Percentiles rank a stretch among this genome's conserved stretches.
These are phyloP conservation scores for Coemansia sp. DNA, from an alignment of 192 early-diverging fungal genomes.

Conservation along the genomic window DNA sequence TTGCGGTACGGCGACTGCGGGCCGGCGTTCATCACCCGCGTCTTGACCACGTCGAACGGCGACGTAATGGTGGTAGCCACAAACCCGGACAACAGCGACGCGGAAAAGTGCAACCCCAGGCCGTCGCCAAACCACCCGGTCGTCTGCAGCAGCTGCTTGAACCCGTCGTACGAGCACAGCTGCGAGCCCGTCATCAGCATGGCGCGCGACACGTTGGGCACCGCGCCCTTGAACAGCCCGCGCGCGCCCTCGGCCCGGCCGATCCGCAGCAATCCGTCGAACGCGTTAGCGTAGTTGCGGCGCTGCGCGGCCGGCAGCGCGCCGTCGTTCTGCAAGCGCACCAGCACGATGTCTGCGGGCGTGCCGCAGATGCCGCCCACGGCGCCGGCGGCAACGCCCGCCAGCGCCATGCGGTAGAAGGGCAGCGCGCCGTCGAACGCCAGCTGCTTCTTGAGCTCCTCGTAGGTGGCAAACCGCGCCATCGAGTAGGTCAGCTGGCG, in stretches of 20 bases:
- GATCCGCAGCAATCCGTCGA: slow-evolving; percentile 72
- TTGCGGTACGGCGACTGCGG: slow-evolving; percentile 33
- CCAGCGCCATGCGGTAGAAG: slow-evolving; percentile 38
- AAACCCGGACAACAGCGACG: slow-evolving; percentile 69
- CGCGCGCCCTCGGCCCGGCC: slow-evolving; percentile 68
- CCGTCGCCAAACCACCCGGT: slow-evolving; percentile 61
- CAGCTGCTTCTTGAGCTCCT: slow-evolving; percentile 59
- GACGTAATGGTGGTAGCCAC: slow-evolving; percentile 73
- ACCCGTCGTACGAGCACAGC: slow-evolving; percentile 70
- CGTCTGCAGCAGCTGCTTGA: slow-evolving; percentile 67
- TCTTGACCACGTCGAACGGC: slow-evolving; percentile 80
- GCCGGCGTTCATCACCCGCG: slow-evolving; percentile 75
- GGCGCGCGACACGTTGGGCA: slow-evolving; percentile 86
- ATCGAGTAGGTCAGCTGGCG: slow-evolving; percentile 80
- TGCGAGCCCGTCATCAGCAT: slow-evolving; percentile 78
- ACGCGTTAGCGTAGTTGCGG: slow-evolving; percentile 71
- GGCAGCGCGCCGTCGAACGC: slow-evolving; percentile 48
- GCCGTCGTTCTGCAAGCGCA: slow-evolving; percentile 79
- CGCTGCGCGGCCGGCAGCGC: slow-evolving; percentile 58
- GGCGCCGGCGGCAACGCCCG: slow-evolving; percentile 39
- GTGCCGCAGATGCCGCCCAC: slow-evolving; percentile 69
- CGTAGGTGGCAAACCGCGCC: slow-evolving; percentile 74
- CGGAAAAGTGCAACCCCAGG: slow-evolving; percentile 61
- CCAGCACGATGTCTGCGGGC: slow-evolving; percentile 76
- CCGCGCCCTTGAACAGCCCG: slow-evolving; percentile 84